phyloP scores from a whole-genome alignment of 202 grass and related monocot genomes.

The Zizania palustris region DNA sequence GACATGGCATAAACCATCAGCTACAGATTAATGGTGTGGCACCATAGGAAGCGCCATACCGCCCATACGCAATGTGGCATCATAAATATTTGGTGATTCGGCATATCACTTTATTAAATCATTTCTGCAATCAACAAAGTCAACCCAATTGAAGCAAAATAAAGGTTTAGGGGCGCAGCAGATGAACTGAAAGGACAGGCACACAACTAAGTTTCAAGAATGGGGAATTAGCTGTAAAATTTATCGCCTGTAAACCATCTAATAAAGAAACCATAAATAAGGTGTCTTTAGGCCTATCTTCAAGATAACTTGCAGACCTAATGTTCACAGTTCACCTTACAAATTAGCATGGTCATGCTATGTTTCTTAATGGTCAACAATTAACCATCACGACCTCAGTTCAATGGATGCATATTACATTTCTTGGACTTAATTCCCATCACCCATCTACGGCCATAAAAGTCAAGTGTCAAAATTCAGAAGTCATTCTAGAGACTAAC shows the following conservation, averaged over 20 bases:
- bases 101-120: neutral
- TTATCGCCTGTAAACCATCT: neutral
- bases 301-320: neutral
- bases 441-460: neutral
- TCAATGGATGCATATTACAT: neutral
- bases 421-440: neutral
- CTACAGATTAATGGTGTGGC: neutral
- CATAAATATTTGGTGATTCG: constrained; percentile 6
- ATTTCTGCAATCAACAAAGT: neutral
- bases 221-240: neutral
- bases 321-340: constrained; percentile 13
- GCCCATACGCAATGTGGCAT: neutral
- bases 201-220: constrained; percentile 10
- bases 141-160: constrained; percentile 1
- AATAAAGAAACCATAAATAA: constrained; percentile 7
- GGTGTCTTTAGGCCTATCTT: neutral
- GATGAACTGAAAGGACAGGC: neutral
- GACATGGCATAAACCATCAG: neutral
- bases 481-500: neutral
- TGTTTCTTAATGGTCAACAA: constrained; percentile 1
- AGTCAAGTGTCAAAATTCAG: neutral
- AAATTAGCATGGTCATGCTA: constrained; percentile 17
- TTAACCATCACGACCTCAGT: constrained; percentile 13
- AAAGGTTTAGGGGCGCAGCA: neutral
- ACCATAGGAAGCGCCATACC: neutral